phyloP scores from a whole-genome alignment of 1,284 basidiomycete genomes.

The Marasmius tenuissimus region DNA sequence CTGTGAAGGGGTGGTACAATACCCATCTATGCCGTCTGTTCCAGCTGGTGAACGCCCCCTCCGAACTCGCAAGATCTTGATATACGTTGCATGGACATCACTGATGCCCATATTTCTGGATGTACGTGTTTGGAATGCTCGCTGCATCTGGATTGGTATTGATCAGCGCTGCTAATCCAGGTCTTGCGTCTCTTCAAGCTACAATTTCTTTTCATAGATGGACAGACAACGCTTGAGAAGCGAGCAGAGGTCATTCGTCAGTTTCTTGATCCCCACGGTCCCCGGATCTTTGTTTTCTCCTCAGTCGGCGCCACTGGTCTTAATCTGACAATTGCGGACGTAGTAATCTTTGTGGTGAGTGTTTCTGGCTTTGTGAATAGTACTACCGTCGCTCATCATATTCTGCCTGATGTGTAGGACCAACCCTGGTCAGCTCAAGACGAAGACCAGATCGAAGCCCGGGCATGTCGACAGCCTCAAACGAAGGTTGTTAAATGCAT shows the following conservation, averaged over 20 bases:
- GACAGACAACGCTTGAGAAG: background rate
- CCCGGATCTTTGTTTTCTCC: slow-evolving; percentile 6
- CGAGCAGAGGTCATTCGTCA: background rate
- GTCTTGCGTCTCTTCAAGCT: background rate
- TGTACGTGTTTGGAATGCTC: too few species aligned
- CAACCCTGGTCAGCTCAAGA: slow-evolving; percentile 24
- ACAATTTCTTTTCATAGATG: background rate
- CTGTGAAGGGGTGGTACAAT: too few species aligned
- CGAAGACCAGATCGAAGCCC: slow-evolving; percentile 26
- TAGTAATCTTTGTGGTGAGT: slow-evolving; percentile 7
- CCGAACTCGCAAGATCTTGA: slow-evolving; percentile 12
- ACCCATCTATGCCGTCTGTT: background rate
- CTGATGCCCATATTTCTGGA: slow-evolving; percentile 16
- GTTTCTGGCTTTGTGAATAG: background rate
- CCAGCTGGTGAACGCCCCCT: background rate
- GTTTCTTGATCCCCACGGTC: background rate
- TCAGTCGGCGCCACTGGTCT: slow-evolving; percentile 6
- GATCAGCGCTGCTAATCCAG: background rate
- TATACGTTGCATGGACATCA: slow-evolving; percentile 21
- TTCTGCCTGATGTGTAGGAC: background rate
- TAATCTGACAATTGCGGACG: slow-evolving; percentile 3
- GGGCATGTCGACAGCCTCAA: slow-evolving; percentile 29
- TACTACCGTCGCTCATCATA: background rate
- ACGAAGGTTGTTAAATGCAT: slow-evolving; percentile 19
- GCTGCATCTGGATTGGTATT: background rate